Evolutionary conservation across 208 protist species (phyloP), one percentile per base, ranked within the genome.

Genomic region (Acanthamoeba castellanii): DNA sequence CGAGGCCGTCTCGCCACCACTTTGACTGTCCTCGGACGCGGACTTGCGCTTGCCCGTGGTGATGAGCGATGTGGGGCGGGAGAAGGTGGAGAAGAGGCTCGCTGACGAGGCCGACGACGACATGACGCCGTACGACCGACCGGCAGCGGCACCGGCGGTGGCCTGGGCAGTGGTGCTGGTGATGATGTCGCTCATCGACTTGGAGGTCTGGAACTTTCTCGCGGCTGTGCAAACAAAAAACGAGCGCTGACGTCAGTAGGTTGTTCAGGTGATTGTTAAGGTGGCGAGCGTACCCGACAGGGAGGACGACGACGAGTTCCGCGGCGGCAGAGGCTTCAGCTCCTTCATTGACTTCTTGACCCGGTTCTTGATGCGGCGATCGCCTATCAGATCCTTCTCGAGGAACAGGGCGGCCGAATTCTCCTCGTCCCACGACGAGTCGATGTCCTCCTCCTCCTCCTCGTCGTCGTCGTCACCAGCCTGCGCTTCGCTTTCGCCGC

Each of bases 381-480:
- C 78, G 30, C 78, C 78, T 2, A 34, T 47, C 47, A 61, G 2
- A 30, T 87, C 78, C 37, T 59, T 55, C 50, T 87, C 78, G 30
- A 87, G 78, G 78, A 87, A 87, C 47, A 87, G 78, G 27, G 78
- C 78, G 11, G 78, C 78, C n/a, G 78, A 87, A 22, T 87, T 61
- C 78, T 87, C 47, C 5, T 55, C 78, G 22, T 87, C 78, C 78
- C 78, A 87, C 50, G 78, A 87, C 22, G 78, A 87, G 50, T 87
- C 78, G 78, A 87, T 87, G 32, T 87, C 78, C 22, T 87, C 78
- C 6, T 87, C 78, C 3, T 84, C 76, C 7, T 45, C 74, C 8
- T 84, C 74, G 0, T 82, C 34, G 37, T 34, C 37, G 16, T 45
- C 18, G 9, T 45, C 47, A 27, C 78, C 47, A 8, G 11, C 47